Evolutionary conservation across 1,284 basidiomycete genomes (phyloP).

Genomic region (Clitocybe nebularis): DNA sequence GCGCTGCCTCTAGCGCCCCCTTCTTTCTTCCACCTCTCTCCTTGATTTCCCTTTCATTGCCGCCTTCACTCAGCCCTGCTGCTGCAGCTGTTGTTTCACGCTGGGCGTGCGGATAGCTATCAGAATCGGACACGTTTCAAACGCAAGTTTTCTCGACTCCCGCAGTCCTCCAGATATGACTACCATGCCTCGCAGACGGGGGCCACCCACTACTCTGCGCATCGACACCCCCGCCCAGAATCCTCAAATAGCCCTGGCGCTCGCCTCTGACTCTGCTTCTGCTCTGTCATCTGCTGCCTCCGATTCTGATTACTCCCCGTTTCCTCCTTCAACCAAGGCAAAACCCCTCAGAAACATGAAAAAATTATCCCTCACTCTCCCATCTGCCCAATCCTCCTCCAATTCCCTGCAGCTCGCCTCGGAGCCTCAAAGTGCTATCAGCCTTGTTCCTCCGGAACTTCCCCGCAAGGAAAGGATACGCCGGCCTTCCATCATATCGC

Average conservation of each 20-base stretch:
- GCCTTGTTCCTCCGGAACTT: conserved; percentile 22
- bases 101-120: conserved; percentile 41
- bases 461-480: conserved; percentile 34
- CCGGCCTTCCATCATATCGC: conserved; percentile 63
- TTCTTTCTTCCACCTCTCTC: conserved; percentile 23
- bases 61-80: too few species aligned
- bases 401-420: conserved; percentile 41
- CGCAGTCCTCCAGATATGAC: conserved; percentile 23
- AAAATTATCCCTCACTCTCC: conserved; percentile 65
- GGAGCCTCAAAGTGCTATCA: conserved; percentile 24
- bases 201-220: conserved; percentile 54
- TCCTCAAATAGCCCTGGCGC: conserved; percentile 45
- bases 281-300: conserved; percentile 50
- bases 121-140: conserved; percentile 34
- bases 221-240: conserved; percentile 50
- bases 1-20: too few species aligned
- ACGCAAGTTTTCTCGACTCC: conserved; percentile 21
- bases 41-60: too few species aligned
- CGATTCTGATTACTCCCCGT: conserved; percentile 46
- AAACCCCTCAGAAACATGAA: conserved; percentile 65
- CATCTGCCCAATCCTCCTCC: conserved; percentile 56
- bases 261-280: conserved; percentile 45
- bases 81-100: conserved; percentile 32
- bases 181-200: conserved; percentile 47
- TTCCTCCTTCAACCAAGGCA: conserved; percentile 33